phyloP scores from a whole-genome alignment of 352 stramenopile genomes.

The Globisporangium viniferum region DNA sequence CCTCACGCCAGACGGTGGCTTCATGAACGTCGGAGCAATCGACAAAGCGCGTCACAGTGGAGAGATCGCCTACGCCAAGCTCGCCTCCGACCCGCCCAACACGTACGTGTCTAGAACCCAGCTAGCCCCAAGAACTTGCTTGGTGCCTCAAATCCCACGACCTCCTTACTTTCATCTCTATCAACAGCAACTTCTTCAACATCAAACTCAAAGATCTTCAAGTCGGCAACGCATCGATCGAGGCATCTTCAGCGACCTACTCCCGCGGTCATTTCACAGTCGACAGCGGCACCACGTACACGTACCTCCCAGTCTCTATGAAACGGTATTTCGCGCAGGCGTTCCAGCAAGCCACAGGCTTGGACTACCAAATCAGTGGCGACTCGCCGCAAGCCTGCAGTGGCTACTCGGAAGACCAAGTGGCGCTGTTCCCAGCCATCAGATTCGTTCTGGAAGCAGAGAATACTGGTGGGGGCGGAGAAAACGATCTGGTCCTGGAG shows the following conservation, averaged over 20 bases:
- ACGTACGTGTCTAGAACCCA: slow-evolving; percentile 19
- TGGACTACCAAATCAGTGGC: slow-evolving; percentile 2
- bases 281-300: slow-evolving; percentile 42
- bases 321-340: slow-evolving; percentile 17
- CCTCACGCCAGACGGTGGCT: slow-evolving; percentile 33
- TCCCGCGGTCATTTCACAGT: slow-evolving; percentile 28
- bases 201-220: slow-evolving; percentile 33
- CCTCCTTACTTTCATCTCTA: background rate
- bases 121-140: background rate
- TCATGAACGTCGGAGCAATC: slow-evolving; percentile 30
- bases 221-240: slow-evolving; percentile 26
- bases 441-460: slow-evolving; percentile 34
- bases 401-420: slow-evolving; percentile 27
- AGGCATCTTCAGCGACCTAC: slow-evolving; percentile 2
- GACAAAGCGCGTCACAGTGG: slow-evolving; percentile 28
- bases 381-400: background rate
- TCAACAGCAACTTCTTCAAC: slow-evolving; percentile 2
- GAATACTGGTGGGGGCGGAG: background rate
- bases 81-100: slow-evolving; percentile 17
- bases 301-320: slow-evolving; percentile 31
- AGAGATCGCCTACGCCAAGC: slow-evolving; percentile 24
- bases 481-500: slow-evolving; percentile 26
- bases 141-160: background rate
- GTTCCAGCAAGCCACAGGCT: slow-evolving; percentile 28
- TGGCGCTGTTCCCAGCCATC: slow-evolving; percentile 33